Conservation (phyloP, 2,329 filamentous ascomycete species). For the Beauveria sp. region DNA sequence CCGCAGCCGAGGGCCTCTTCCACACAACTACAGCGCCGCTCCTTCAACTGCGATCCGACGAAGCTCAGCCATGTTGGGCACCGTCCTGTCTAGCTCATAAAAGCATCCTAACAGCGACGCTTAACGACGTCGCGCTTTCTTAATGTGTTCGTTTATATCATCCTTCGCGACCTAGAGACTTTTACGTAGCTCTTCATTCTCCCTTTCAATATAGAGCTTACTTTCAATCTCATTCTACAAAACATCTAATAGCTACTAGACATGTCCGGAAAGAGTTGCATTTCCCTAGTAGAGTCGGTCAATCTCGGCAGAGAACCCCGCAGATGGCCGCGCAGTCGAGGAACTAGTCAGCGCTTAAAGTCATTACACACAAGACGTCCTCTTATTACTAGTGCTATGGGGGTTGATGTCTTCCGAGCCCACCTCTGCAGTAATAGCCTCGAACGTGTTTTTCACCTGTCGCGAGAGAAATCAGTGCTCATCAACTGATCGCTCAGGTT, state of each 20-base stretch:
- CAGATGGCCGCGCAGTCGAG: neutral
- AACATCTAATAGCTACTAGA: neutral
- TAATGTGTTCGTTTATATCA: too few relatives aligned
- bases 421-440: neutral
- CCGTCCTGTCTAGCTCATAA: too few relatives aligned
- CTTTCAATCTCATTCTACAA: neutral
- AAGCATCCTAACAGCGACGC: too few relatives aligned
- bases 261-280: neutral
- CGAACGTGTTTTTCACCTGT: neutral
- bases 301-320: neutral
- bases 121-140: too few relatives aligned
- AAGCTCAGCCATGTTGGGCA: too few relatives aligned
- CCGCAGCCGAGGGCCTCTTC: too few relatives aligned
- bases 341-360: neutral
- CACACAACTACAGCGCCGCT: too few relatives aligned
- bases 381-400: neutral
- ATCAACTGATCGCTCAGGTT: neutral
- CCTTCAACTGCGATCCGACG: too few relatives aligned
- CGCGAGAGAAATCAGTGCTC: neutral
- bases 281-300: neutral
- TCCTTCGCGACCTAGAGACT: neutral
- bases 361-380: neutral
- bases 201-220: neutral
- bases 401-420: neutral
- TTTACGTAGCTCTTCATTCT: neutral